Conservation (phyloP, 495 filamentous ascomycete genomes). For the Pyronema omphalodes region DNA sequence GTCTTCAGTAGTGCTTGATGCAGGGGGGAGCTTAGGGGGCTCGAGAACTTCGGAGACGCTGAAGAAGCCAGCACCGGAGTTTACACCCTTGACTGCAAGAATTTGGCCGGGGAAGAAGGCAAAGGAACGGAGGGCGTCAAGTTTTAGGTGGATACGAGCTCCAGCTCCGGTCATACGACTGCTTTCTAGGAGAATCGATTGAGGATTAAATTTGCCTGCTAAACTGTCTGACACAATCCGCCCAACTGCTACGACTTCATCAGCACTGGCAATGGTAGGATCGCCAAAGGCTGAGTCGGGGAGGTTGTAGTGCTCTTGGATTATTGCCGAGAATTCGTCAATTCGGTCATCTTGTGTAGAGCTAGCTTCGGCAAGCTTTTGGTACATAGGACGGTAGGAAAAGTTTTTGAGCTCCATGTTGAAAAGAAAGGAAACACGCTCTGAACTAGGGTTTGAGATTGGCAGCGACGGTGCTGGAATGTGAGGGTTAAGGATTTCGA, state of each 20-base stretch:
- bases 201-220: slow-evolving; percentile 65
- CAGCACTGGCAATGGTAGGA: slow-evolving; percentile 62
- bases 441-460: slow-evolving; percentile 32
- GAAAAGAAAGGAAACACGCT: slow-evolving; percentile 61
- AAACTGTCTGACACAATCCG: slow-evolving; percentile 71
- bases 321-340: slow-evolving; percentile 56
- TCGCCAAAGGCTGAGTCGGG: slow-evolving; percentile 74
- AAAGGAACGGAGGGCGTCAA: slow-evolving; percentile 46
- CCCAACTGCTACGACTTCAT: slow-evolving; percentile 75
- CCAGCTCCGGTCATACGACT: slow-evolving; percentile 73
- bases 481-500: slow-evolving; percentile 68
- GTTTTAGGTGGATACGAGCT: slow-evolving; percentile 56
- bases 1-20: slow-evolving; percentile 41
- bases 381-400: slow-evolving; percentile 74
- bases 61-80: slow-evolving; percentile 72
- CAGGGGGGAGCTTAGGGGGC: slow-evolving; percentile 48
- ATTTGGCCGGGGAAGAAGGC: slow-evolving; percentile 94
- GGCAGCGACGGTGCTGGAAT: slow-evolving; percentile 51
- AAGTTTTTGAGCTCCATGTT: slow-evolving; percentile 80
- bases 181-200: slow-evolving; percentile 72
- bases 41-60: slow-evolving; percentile 57
- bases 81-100: slow-evolving; percentile 67
- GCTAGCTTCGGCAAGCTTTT: slow-evolving; percentile 80
- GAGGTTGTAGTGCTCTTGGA: slow-evolving; percentile 57
- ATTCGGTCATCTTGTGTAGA: slow-evolving; percentile 90